phyloP scores from a whole-genome alignment of 768 basidiomycete species.

The Phlebiopsis flavidoalba region DNA sequence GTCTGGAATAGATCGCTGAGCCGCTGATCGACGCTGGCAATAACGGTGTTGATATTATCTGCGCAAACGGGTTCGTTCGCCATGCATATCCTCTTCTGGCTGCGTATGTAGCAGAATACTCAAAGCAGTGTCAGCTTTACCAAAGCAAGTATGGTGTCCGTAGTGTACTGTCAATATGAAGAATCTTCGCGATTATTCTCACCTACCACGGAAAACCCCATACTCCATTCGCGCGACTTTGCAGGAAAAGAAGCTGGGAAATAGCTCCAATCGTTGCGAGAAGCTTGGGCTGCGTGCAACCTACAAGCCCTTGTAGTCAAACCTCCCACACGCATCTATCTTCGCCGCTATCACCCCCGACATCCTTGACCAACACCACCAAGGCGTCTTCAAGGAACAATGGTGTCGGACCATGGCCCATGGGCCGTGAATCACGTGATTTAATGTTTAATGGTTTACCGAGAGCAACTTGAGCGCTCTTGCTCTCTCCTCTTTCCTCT shows the following conservation, averaged over 20 bases:
- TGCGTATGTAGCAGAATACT: constrained; percentile 34
- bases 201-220: background rate
- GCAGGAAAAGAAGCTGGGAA: background rate
- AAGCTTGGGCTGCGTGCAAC: constrained; percentile 5
- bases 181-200: background rate
- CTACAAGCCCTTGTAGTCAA: constrained; percentile 23
- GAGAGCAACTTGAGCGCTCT: too few species aligned
- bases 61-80: constrained; percentile 31
- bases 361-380: constrained; percentile 41
- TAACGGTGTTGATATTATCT: constrained; percentile 28
- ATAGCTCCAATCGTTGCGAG: background rate
- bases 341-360: constrained; percentile 30
- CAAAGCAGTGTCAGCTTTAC: constrained; percentile 37
- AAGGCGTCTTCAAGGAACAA: too few species aligned
- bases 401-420: too few species aligned
- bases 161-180: background rate
- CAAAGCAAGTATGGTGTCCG: constrained; percentile 6
- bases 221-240: background rate
- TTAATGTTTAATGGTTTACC: too few species aligned
- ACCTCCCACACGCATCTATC: constrained; percentile 34
- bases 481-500: too few species aligned
- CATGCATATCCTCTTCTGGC: constrained; percentile 36
- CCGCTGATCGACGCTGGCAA: constrained; percentile 28
- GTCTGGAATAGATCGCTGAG: constrained; percentile 25
- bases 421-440: too few species aligned